A percentile compares a stretch with the other conserved stretches of the same genome.
Conservation (phyloP, 164 flowering plant genomes). For the Malania oleifera region DNA sequence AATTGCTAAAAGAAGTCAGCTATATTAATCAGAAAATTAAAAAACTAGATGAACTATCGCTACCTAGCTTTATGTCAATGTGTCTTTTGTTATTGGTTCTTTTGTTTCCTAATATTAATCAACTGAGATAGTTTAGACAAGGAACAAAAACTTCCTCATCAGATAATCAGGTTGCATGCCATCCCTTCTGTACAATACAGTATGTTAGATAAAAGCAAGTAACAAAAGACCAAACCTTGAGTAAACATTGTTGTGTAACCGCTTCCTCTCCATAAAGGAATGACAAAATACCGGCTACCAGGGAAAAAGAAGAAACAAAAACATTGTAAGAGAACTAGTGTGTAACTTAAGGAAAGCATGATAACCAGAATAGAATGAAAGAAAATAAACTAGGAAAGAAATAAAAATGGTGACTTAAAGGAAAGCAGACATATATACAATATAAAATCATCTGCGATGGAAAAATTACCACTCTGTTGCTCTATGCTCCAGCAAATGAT, state of each 20-base stretch:
- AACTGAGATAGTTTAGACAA: not conserved
- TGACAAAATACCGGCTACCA: constrained; percentile 78
- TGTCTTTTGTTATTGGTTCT: no score
- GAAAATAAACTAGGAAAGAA: not conserved
- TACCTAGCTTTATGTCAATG: no score
- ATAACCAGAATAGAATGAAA: not conserved
- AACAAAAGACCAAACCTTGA: constrained; percentile 55
- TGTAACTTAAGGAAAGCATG: not conserved
- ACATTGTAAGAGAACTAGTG: no score
- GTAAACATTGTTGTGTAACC: constrained; percentile 88
- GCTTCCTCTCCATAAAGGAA: constrained; percentile 86
- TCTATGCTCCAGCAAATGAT: constrained; percentile 72
- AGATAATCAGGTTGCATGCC: no score
- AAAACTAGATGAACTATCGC: no score
- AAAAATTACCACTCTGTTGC: constrained; percentile 58
- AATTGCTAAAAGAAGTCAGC: no score
- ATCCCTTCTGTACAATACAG: no score
- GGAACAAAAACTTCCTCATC: not conserved
- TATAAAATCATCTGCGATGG: not conserved
- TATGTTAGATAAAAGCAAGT: not conserved
- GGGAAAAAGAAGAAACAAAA: constrained; percentile 1
- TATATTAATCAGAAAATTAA: no score
- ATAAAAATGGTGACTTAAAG: not conserved
- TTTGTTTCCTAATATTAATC: not conserved
- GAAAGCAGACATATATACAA: not conserved